Conservation (phyloP, 2,329 filamentous ascomycete genomes). For the Claviceps sp. region DNA sequence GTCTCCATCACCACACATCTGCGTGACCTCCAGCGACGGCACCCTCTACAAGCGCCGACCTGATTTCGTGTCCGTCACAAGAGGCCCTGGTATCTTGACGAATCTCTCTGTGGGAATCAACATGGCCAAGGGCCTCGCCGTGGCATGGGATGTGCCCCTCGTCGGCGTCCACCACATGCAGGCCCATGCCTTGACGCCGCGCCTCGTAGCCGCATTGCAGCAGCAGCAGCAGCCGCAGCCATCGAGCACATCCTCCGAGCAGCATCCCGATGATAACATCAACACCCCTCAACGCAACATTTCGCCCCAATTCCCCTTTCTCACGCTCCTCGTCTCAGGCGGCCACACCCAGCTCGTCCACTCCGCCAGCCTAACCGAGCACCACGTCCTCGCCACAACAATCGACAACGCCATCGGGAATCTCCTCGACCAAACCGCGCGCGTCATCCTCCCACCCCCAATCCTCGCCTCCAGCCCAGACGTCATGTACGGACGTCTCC, state of each 20-base stretch:
- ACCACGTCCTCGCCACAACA: conserved; percentile 60
- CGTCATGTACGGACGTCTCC: conserved; percentile 66
- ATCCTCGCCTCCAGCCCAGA: conserved; percentile 40
- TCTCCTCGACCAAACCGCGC: conserved; percentile 75
- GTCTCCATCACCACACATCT: neutral
- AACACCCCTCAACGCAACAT: conserved; percentile 25
- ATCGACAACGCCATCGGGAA: conserved; percentile 82
- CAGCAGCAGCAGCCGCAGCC: neutral
- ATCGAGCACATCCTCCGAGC: neutral
- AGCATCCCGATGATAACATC: conserved; percentile 3
- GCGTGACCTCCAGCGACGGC: neutral
- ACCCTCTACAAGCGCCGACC: conserved; percentile 32
- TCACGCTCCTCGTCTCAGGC: conserved; percentile 80
- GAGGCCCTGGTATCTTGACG: conserved; percentile 77
- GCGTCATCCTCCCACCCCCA: conserved; percentile 54
- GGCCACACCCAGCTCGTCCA: conserved; percentile 82
- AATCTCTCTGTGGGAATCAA: conserved; percentile 68
- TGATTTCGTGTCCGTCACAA: conserved; percentile 78
- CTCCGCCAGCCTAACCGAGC: conserved; percentile 53
- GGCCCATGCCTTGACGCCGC: conserved; percentile 80
- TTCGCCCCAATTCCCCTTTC: conserved; percentile 55
- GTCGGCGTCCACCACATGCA: conserved; percentile 95
- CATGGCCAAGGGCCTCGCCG: conserved; percentile 73
- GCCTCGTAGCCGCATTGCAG: conserved; percentile 52
- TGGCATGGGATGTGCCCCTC: conserved; percentile 71